Conservation (phyloP, 139 green algal species). For the Diplosphaera chodatii region DNA sequence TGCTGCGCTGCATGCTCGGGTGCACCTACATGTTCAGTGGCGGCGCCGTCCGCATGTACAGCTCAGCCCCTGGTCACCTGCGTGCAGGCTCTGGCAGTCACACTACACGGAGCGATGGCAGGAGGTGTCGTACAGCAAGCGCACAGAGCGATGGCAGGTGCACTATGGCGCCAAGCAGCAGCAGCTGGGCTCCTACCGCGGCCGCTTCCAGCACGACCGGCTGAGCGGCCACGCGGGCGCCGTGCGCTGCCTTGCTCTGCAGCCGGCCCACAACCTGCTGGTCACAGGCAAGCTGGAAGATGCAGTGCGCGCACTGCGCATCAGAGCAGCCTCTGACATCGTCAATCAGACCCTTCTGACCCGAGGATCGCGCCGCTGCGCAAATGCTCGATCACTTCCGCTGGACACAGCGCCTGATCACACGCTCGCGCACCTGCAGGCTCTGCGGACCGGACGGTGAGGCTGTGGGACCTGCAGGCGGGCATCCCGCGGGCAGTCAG, state of each 20-base stretch:
- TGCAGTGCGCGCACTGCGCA: too few relatives aligned
- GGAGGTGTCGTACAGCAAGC: background rate
- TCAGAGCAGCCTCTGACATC: too few relatives aligned
- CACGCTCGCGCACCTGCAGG: conserved; percentile 41
- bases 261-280: conserved; percentile 37
- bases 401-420: too few relatives aligned
- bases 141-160: conserved; percentile 21
- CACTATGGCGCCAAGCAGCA: conserved; percentile 38
- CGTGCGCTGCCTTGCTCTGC: conserved; percentile 37
- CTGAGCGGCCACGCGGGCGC: conserved; percentile 41
- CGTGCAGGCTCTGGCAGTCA: conserved; percentile 5
- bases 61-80: too few relatives aligned
- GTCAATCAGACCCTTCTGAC: too few relatives aligned
- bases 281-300: too few relatives aligned
- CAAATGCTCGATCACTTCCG: too few relatives aligned
- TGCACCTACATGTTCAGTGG: too few relatives aligned
- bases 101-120: conserved; percentile 4
- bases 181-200: conserved; percentile 22
- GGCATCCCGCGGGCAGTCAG: conserved; percentile 44
- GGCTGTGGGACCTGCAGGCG: conserved; percentile 52
- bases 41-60: too few relatives aligned
- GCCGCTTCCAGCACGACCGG: conserved; percentile 36
- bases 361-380: too few relatives aligned
- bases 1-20: too few relatives aligned
- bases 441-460: conserved; percentile 56